A percentile compares a stretch with the other conserved stretches of the same genome.
These are phyloP conservation scores for Pestalotiopsis sp. DNA, from an alignment of 2,329 filamentous ascomycete species.

Conservation along the genomic window DNA sequence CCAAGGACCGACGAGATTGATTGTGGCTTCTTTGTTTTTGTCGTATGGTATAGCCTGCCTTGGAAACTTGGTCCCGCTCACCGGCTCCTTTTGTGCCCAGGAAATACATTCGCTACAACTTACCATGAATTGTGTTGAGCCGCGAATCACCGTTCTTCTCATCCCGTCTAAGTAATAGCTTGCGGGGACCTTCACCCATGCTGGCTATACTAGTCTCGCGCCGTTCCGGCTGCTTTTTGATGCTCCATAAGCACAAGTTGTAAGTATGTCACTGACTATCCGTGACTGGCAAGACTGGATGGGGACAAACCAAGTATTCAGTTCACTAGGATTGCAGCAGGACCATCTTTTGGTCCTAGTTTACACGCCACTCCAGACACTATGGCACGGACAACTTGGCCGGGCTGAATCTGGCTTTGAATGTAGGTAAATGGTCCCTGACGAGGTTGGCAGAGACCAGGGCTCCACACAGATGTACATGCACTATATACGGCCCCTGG, in stretches of 20 bases:
- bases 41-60: too few species aligned
- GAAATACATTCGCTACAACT: background rate
- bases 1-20: too few species aligned
- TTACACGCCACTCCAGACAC: background rate
- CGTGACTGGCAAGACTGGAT: too few species aligned
- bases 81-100: too few species aligned
- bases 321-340: background rate
- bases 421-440: background rate
- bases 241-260: too few species aligned
- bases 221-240: background rate
- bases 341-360: background rate
- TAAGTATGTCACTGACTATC: too few species aligned
- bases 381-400: constrained; percentile 3
- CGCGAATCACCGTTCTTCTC: too few species aligned
- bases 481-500: background rate
- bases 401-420: background rate
- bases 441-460: background rate
- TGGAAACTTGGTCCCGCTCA: too few species aligned
- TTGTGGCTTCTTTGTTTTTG: too few species aligned
- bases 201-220: background rate
- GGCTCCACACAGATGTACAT: background rate
- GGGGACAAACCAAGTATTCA: background rate
- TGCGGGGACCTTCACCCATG: background rate
- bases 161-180: constrained; percentile 6
- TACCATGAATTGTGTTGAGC: background rate